Conservation (phyloP, 495 filamentous ascomycete species). For the Delitschia confertaspora region DNA sequence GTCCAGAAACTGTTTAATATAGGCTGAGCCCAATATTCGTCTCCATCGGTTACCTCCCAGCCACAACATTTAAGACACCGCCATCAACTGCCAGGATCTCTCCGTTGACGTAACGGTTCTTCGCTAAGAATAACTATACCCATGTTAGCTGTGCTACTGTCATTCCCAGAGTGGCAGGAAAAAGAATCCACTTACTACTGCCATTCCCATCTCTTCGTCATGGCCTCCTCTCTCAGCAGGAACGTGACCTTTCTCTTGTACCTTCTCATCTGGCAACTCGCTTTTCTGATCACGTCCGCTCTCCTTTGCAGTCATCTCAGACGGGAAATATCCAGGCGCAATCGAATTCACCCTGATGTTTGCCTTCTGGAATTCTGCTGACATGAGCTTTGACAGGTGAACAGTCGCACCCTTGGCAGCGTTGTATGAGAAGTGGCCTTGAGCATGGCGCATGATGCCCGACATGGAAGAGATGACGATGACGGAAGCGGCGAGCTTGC, state of each 20-base stretch:
- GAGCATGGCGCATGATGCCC: constrained; percentile 37
- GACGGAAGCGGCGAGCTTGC: constrained; percentile 36
- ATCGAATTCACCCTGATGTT: constrained; percentile 42
- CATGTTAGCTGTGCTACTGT: constrained; percentile 1
- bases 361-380: constrained; percentile 40
- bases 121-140: constrained; percentile 40
- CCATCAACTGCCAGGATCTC: constrained; percentile 54
- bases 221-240: constrained; percentile 38
- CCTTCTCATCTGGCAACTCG: constrained; percentile 40
- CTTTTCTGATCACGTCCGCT: constrained; percentile 49
- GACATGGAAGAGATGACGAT: constrained; percentile 40
- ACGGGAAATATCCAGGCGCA: constrained; percentile 49
- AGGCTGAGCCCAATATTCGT: neutral
- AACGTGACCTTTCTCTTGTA: constrained; percentile 42
- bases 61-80: constrained; percentile 45
- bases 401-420: constrained; percentile 38
- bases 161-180: neutral
- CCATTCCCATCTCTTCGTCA: constrained; percentile 44
- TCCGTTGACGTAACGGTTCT: constrained; percentile 53
- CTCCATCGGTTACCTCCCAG: constrained; percentile 22
- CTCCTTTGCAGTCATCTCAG: constrained; percentile 53
- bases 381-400: constrained; percentile 41
- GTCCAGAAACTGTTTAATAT: no score
- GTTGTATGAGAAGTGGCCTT: constrained; percentile 41
- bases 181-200: constrained; percentile 24